These are phyloP conservation scores for Pestalotiopsis sp. DNA, from an alignment of 2,329 filamentous ascomycete genomes.

Conservation along the genomic window DNA sequence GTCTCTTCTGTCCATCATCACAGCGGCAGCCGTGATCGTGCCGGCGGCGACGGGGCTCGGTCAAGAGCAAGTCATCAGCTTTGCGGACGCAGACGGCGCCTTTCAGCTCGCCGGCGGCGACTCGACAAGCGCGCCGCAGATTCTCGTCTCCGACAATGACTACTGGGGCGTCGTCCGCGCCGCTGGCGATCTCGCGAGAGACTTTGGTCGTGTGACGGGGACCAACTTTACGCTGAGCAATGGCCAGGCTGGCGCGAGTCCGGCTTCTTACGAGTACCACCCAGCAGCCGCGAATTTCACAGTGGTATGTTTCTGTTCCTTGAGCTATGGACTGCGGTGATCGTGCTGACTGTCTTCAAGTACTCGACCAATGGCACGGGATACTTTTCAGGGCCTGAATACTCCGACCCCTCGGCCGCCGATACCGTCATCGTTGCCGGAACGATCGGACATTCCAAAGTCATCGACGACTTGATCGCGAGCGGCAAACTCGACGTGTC, in stretches of 20 bases:
- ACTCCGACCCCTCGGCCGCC: slow-evolving; percentile 39
- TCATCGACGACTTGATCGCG: slow-evolving; percentile 61
- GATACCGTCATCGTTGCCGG: slow-evolving; percentile 67
- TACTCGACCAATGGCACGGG: slow-evolving; percentile 43
- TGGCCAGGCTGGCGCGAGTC: slow-evolving; percentile 36
- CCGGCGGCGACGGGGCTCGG: slow-evolving; percentile 24
- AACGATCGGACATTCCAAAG: slow-evolving; percentile 64
- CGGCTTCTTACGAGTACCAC: slow-evolving; percentile 42
- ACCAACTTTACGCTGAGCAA: slow-evolving; percentile 62
- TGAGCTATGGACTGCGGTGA: neutral
- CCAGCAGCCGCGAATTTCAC: slow-evolving; percentile 50
- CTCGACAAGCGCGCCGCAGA: slow-evolving; percentile 32
- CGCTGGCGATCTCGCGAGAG: slow-evolving; percentile 65
- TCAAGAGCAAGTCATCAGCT: slow-evolving; percentile 30
- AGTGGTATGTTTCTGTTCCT: slow-evolving; percentile 32
- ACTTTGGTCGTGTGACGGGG: slow-evolving; percentile 73
- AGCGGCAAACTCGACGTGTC: slow-evolving; percentile 59
- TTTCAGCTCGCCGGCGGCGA: slow-evolving; percentile 27
- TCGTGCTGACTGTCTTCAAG: slow-evolving; percentile 24
- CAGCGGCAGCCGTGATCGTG: slow-evolving; percentile 9
- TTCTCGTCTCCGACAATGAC: slow-evolving; percentile 59
- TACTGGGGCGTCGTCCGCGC: slow-evolving; percentile 70
- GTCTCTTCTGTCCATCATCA: neutral
- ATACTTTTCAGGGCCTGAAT: slow-evolving; percentile 47
- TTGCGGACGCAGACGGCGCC: slow-evolving; percentile 18